Percentiles rank a stretch among this genome's conserved stretches.
Evolutionary conservation across 2,329 filamentous ascomycete genomes (phyloP).

Genomic region (Xylariaceae sp.): DNA sequence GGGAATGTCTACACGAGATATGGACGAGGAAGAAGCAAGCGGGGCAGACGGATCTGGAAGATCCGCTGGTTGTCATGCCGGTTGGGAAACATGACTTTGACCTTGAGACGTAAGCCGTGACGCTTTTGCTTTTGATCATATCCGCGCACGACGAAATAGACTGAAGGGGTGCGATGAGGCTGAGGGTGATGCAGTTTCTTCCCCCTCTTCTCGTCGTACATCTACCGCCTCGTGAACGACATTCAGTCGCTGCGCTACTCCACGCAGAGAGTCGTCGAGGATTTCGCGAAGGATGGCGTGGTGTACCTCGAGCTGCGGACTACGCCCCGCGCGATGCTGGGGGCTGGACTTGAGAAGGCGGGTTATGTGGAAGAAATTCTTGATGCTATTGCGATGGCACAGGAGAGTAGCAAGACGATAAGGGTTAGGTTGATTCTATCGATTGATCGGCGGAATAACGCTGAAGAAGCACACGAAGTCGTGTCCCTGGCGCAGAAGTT

Average conservation of each 20-base stretch:
- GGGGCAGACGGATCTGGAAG: conserved; percentile 53
- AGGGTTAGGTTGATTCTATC: conserved; percentile 67
- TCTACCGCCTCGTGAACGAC: conserved; percentile 70
- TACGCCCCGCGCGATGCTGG: conserved; percentile 63
- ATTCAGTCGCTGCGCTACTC: conserved; percentile 55
- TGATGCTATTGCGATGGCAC: conserved; percentile 47
- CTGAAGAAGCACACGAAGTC: conserved; percentile 57
- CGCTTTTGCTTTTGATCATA: not conserved
- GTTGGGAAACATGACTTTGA: conserved; percentile 68
- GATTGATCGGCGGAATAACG: conserved; percentile 63
- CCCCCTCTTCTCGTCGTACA: conserved; percentile 72
- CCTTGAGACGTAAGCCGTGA: conserved; percentile 58
- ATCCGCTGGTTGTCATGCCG: conserved; percentile 67
- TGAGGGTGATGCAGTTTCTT: conserved; percentile 59
- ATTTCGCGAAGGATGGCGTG: conserved; percentile 69
- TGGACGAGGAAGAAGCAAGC: conserved; percentile 59
- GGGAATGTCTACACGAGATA: conserved; percentile 68
- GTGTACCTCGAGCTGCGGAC: conserved; percentile 79
- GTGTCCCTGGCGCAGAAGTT: conserved; percentile 60
- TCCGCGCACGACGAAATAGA: not conserved
- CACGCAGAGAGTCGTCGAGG: conserved; percentile 59
- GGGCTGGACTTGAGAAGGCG: conserved; percentile 52
- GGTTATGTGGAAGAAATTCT: conserved; percentile 66
- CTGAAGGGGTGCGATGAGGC: not conserved
- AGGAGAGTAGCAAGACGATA: conserved; percentile 38